Evolutionary conservation across 768 basidiomycete species (phyloP).

Genomic region (Cantharellus anzutake): DNA sequence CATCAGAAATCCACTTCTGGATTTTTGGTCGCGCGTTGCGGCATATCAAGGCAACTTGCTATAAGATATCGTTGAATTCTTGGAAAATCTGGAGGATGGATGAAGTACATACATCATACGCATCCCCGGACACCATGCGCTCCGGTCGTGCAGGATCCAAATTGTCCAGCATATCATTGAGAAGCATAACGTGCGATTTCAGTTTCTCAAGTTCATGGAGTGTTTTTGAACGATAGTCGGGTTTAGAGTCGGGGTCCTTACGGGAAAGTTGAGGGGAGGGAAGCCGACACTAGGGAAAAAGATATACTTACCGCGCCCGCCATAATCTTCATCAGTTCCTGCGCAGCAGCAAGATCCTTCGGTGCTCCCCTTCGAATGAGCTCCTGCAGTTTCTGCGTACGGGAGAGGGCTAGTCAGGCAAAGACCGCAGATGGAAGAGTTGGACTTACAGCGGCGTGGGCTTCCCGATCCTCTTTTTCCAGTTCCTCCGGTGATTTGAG

Average conservation of each 20-base stretch:
- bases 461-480: conserved; percentile 85
- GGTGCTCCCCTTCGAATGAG: conserved; percentile 92
- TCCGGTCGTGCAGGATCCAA: conserved; percentile 55
- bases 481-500: conserved; percentile 92
- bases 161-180: conserved; percentile 96
- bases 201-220: conserved; percentile 82
- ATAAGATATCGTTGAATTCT: background rate
- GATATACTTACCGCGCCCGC: conserved; percentile 46
- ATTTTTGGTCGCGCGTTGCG: conserved; percentile 74
- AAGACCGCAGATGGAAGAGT: background rate
- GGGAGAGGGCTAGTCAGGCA: background rate
- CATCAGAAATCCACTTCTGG: conserved; percentile 96
- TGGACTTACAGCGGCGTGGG: conserved; percentile 53
- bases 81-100: background rate
- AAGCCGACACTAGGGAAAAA: background rate
- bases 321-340: conserved; percentile 91
- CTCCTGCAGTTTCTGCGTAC: conserved; percentile 71
- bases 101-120: conserved; percentile 50
- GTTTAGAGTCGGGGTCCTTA: conserved; percentile 75
- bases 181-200: conserved; percentile 84
- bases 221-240: conserved; percentile 83
- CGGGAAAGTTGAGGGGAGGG: background rate
- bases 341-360: conserved; percentile 82
- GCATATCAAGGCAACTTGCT: conserved; percentile 84
- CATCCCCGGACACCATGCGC: conserved; percentile 72